A percentile compares a stretch with the other conserved stretches of the same genome.
These are phyloP conservation scores for Melocanna baccifera DNA, from an alignment of 176 grass and related monocot genomes.

Conservation along the genomic window DNA sequence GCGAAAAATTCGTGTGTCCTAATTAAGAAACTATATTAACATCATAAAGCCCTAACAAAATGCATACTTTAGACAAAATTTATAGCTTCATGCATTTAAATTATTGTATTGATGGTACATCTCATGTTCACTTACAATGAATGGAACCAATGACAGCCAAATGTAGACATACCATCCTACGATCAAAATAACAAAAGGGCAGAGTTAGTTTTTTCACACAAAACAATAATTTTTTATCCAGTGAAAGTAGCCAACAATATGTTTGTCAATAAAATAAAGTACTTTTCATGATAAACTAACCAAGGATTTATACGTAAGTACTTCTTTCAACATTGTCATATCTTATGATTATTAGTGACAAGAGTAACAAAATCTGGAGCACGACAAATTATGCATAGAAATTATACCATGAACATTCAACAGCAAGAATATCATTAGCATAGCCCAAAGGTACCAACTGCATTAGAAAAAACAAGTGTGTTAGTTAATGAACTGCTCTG, in stretches of 20 bases:
- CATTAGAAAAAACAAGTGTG: conserved; percentile 14
- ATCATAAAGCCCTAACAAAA: neutral
- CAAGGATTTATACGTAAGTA: neutral
- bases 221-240: neutral
- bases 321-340: neutral
- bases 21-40: neutral
- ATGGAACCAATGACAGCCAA: conserved; percentile 61
- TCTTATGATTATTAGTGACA: neutral
- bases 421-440: conserved; percentile 82
- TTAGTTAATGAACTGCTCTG: neutral
- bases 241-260: neutral
- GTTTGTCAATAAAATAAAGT: neutral
- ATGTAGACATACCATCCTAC: conserved; percentile 80
- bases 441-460: conserved; percentile 90
- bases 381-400: neutral
- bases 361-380: neutral
- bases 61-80: neutral
- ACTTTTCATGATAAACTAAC: neutral
- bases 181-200: neutral
- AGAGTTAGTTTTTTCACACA: neutral
- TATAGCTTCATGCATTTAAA: neutral
- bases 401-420: conserved; percentile 74
- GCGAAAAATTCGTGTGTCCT: neutral
- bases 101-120: neutral
- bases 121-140: conserved; percentile 64